Conservation (phyloP, 129 eudicot species). For the Lonicera japonica region DNA sequence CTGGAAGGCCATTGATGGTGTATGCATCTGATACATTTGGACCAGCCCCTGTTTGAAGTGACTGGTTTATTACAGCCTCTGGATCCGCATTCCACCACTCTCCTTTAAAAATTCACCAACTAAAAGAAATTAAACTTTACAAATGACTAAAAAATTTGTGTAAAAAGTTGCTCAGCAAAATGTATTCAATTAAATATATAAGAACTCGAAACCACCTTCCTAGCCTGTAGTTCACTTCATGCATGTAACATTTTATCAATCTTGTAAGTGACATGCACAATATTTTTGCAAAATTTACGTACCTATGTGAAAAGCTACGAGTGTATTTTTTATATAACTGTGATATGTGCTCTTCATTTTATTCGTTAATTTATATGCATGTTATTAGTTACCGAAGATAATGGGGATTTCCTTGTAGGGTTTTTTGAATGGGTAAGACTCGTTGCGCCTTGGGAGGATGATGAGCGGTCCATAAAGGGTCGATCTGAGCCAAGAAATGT, state of each 20-base stretch:
- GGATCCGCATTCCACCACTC: slow-evolving; percentile 34
- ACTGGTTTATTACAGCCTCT: slow-evolving; percentile 22
- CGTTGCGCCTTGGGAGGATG: slow-evolving; percentile 41
- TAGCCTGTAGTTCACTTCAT: too few relatives aligned
- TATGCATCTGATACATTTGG: slow-evolving; percentile 37
- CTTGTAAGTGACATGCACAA: too few relatives aligned
- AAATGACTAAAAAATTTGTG: too few relatives aligned
- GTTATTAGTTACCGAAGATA: slow-evolving; percentile 28
- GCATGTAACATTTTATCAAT: too few relatives aligned
- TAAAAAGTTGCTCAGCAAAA: too few relatives aligned
- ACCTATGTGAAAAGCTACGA: too few relatives aligned
- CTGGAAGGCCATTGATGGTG: slow-evolving; percentile 27
- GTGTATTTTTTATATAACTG: too few relatives aligned
- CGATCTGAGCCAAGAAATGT: slow-evolving; percentile 41
- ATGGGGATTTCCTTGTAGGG: slow-evolving; percentile 47
- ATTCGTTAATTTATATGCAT: too few relatives aligned
- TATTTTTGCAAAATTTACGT: too few relatives aligned
- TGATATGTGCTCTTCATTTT: too few relatives aligned
- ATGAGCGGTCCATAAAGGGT: slow-evolving; percentile 46
- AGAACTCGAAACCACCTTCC: too few relatives aligned
- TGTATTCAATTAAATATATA: too few relatives aligned
- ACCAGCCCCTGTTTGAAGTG: slow-evolving; percentile 27
- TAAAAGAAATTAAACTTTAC: neutral
- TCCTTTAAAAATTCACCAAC: slow-evolving; percentile 13
- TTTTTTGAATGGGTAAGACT: slow-evolving; percentile 34